Evolutionary conservation across 228 moss, liverwort and hornwort genomes (phyloP).

Genomic region (Sphagnum fallax): DNA sequence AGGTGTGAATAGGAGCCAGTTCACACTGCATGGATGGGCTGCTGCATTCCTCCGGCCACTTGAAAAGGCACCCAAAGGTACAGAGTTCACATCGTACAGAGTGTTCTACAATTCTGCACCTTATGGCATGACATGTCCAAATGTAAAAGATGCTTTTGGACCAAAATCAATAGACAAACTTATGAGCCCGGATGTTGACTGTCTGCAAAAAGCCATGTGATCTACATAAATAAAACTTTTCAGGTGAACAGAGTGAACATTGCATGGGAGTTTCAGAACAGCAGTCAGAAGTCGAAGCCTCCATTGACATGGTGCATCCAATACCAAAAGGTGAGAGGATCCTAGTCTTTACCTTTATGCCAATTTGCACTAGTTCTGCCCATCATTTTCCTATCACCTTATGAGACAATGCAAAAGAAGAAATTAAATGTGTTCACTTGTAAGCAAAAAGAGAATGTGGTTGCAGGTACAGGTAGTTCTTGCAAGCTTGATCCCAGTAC

Average conservation of each 20-base stretch:
- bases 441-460: no score
- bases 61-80: constrained; percentile 1
- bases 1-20: constrained; percentile 24
- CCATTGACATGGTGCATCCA: constrained; percentile 13
- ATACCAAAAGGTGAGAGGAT: constrained; percentile 16
- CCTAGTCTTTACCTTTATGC: no score
- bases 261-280: constrained; percentile 12
- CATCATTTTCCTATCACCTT: no score
- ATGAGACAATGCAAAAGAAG: no score
- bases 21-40: constrained; percentile 75
- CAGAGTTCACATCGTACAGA: not conserved
- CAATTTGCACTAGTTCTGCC: no score
- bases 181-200: no score
- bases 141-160: no score
- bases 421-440: no score
- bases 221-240: not conserved
- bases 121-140: no score
- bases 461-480: constrained; percentile 24
- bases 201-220: no score
- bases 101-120: no score
- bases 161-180: no score
- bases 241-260: constrained; percentile 9
- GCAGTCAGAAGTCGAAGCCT: constrained; percentile 18
- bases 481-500: constrained; percentile 4
- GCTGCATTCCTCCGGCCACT: constrained; percentile 67